phyloP scores from a whole-genome alignment of 78 protist genomes.

The Dictyostelium intermedium region DNA sequence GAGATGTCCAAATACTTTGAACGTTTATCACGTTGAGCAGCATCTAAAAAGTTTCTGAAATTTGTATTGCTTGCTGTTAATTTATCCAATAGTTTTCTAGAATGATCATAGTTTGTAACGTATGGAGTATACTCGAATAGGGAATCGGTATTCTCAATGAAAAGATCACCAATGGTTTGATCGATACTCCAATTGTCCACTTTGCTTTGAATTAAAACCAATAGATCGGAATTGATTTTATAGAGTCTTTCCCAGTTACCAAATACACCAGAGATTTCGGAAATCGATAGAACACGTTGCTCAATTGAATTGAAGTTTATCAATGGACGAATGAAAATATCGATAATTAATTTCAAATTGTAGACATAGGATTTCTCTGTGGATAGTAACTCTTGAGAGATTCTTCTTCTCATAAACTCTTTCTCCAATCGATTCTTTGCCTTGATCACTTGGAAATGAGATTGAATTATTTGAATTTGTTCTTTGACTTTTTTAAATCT shows the following conservation, averaged over 20 bases:
- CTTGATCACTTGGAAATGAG: not conserved
- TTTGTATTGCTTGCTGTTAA: not conserved
- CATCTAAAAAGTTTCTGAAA: constrained; percentile 31
- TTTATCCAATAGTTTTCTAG: constrained; percentile 17
- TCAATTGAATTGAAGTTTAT: constrained; percentile 16
- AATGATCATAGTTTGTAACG: constrained; percentile 26
- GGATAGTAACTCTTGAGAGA: constrained; percentile 6
- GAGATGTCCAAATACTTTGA: constrained; percentile 39
- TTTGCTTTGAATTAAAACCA: not conserved
- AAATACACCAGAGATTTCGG: constrained; percentile 26
- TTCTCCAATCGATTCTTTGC: constrained; percentile 15
- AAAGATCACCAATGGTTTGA: constrained; percentile 28
- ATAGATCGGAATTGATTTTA: constrained; percentile 1
- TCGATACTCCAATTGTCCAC: not conserved
- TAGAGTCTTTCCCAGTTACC: constrained; percentile 25
- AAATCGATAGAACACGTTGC: not conserved
- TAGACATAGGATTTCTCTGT: constrained; percentile 27
- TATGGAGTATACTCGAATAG: constrained; percentile 24
- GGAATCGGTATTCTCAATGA: constrained; percentile 15
- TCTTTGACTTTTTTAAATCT: not conserved
- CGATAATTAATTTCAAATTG: constrained; percentile 35
- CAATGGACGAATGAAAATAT: constrained; percentile 12
- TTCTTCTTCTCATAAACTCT: constrained; percentile 15
- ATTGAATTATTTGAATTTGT: not conserved
- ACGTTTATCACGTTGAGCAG: constrained; percentile 41